phyloP scores from a whole-genome alignment of 2,329 filamentous ascomycete genomes.

The Fusarium verticillioides region DNA sequence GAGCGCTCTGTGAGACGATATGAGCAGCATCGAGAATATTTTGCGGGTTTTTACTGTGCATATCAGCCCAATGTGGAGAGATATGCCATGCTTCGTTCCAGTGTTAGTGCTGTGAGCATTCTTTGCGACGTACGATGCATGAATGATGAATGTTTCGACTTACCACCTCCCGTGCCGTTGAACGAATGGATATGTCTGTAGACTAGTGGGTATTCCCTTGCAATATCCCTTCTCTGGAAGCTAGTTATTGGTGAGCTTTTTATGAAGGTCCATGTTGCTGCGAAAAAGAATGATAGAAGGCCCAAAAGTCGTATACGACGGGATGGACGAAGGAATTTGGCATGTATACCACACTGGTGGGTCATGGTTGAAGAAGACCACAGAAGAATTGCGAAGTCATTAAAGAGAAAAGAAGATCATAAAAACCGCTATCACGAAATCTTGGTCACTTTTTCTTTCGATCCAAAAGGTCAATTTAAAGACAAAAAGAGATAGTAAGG shows the following conservation, averaged over 20 bases:
- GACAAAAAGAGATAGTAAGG: not conserved
- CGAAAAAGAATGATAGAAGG: not conserved
- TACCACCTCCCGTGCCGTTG: not conserved
- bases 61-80: not conserved
- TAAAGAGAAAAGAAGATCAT: not conserved
- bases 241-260: accelerated
- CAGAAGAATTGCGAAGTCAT: not conserved
- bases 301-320: not conserved
- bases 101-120: not conserved
- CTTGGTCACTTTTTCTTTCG: not conserved
- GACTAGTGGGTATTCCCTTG: not conserved
- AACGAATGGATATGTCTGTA: not conserved
- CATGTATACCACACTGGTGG: too few relatives aligned
- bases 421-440: too few relatives aligned
- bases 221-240: not conserved
- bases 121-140: accelerated
- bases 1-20: not conserved
- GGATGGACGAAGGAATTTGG: not conserved
- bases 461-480: not conserved
- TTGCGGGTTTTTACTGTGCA: not conserved
- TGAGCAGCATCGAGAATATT: not conserved
- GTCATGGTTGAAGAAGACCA: not conserved
- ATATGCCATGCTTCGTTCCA: not conserved
- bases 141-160: not conserved
- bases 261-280: not conserved